These are phyloP conservation scores for Thelonectria olida DNA, from an alignment of 2,329 filamentous ascomycete genomes.

Conservation along the genomic window DNA sequence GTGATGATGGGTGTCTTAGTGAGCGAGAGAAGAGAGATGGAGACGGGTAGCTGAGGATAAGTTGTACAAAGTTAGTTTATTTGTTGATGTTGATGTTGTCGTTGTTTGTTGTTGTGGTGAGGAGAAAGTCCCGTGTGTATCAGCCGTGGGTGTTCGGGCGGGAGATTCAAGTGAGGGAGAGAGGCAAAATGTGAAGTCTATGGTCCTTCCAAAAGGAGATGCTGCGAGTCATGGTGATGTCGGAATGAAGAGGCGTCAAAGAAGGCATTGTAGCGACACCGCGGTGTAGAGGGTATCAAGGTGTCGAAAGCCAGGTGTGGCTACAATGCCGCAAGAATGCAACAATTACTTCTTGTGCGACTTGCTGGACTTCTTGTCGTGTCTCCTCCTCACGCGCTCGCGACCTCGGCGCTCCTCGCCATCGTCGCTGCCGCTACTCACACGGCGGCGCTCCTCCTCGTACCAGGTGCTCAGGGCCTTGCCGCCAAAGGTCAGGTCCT, in stretches of 20 bases:
- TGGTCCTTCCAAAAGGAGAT: constrained; percentile 33
- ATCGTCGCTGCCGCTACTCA: constrained; percentile 50
- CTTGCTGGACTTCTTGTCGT: constrained; percentile 41
- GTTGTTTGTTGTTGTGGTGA: constrained; percentile 5
- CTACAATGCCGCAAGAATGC: constrained; percentile 3
- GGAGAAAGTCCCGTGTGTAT: constrained; percentile 13
- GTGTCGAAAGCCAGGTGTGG: constrained; percentile 17
- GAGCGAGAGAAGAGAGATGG: constrained; percentile 22
- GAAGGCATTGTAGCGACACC: constrained; percentile 1
- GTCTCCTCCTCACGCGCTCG: constrained; percentile 48
- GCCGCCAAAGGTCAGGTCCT: constrained; percentile 68
- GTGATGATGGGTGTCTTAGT: background rate
- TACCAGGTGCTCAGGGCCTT: constrained; percentile 69
- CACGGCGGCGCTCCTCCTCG: constrained; percentile 63
- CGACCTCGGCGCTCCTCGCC: constrained; percentile 51
- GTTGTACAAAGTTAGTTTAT: constrained; percentile 10
- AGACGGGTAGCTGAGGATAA: background rate
- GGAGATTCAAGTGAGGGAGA: constrained; percentile 4
- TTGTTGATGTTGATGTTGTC: too few relatives aligned
- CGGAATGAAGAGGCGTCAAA: constrained; percentile 2
- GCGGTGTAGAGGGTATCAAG: constrained; percentile 28
- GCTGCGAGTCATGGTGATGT: constrained; percentile 14
- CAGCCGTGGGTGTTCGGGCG: constrained; percentile 11
- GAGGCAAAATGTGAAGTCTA: constrained; percentile 26
- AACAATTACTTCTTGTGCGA: constrained; percentile 43